These are phyloP conservation scores for Rhodotorula toruloides DNA, from an alignment of 768 basidiomycete species.

Conservation along the genomic window DNA sequence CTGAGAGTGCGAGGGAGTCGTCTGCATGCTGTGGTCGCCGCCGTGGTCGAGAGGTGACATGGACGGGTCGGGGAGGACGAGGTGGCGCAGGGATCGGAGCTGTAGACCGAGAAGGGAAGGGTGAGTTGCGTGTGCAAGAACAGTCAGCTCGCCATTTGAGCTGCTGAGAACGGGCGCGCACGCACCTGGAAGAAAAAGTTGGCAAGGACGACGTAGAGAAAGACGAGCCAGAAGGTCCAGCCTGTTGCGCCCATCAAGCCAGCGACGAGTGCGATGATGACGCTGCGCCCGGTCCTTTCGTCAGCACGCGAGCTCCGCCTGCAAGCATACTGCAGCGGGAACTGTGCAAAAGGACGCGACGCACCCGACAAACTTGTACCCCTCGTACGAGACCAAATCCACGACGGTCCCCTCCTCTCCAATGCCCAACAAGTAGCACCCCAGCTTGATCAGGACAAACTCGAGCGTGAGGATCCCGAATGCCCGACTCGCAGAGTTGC, in stretches of 20 bases:
- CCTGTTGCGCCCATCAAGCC: slow-evolving; percentile 61
- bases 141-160: neutral
- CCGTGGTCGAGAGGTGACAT: slow-evolving; percentile 44
- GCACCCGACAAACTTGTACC: slow-evolving; percentile 96
- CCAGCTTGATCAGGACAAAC: slow-evolving; percentile 79
- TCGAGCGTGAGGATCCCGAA: slow-evolving; percentile 79
- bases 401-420: slow-evolving; percentile 62
- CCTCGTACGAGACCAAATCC: slow-evolving; percentile 84
- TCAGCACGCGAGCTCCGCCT: neutral
- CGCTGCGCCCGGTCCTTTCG: slow-evolving; percentile 51
- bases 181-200: slow-evolving; percentile 90
- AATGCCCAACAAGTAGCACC: slow-evolving; percentile 89
- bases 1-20: slow-evolving; percentile 69
- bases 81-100: slow-evolving; percentile 87
- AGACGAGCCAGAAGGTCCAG: slow-evolving; percentile 64
- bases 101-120: slow-evolving; percentile 44
- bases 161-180: slow-evolving; percentile 26
- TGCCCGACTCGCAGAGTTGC: slow-evolving; percentile 76
- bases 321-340: neutral
- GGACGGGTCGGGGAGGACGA: slow-evolving; percentile 77
- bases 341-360: slow-evolving; percentile 39
- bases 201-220: slow-evolving; percentile 77
- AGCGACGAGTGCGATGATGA: slow-evolving; percentile 72
- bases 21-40: neutral
- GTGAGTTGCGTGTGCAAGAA: neutral